Evolutionary conservation across 352 stramenopile species (phyloP), one percentile per base, ranked within the genome.

Genomic region (Pythium phragmiticola): DNA sequence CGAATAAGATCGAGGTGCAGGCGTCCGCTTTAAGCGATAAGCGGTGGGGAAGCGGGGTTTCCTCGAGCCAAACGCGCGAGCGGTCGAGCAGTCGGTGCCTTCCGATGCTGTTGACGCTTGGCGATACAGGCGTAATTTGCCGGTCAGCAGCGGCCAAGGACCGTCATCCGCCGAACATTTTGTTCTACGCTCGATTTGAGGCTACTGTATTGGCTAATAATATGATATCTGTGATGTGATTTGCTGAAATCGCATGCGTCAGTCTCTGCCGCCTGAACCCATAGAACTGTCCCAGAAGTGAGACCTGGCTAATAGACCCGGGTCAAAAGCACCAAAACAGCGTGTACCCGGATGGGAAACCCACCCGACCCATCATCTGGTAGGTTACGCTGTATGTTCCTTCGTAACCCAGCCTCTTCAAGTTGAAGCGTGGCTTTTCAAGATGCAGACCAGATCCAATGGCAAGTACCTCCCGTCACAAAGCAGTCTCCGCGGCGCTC

Each of bases 271-370:
- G 17, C 55, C 56, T 46, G 56, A 63, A 19, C 57, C 55, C 53
- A 54, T 50, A 34, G 52, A 60, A 60, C 55, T 62, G 55, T 62
- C 55, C 55, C 55, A 62, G 42, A 62, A 53, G 55, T 54, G 55
- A 62, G 55, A 62, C 55, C 33, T 36, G 12, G 21, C 19, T 45
- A 34, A 17, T 28, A 57, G 28, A 43, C n/a, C 28, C 30, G 28
- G 37, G 36, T 21, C 19, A 34, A 34, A 2, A 42, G 26, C 37
- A 42, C 37, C 37, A 42, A 6, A 42, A 4, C 26, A 30, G 0
- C 26, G 26, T 30, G 26, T 17, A 13, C 23, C 9, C 49, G 8
- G 13, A 41, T 16, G 42, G 11, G 26, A 53, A 36, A 36, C 26
- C 47, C 23, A 56, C 28, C 28, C 28, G 30, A 16, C 49, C 33